Percentiles rank a stretch among this genome's conserved stretches.
Evolutionary conservation across 768 basidiomycete species (phyloP).

Genomic region (Baorangia bicolor): DNA sequence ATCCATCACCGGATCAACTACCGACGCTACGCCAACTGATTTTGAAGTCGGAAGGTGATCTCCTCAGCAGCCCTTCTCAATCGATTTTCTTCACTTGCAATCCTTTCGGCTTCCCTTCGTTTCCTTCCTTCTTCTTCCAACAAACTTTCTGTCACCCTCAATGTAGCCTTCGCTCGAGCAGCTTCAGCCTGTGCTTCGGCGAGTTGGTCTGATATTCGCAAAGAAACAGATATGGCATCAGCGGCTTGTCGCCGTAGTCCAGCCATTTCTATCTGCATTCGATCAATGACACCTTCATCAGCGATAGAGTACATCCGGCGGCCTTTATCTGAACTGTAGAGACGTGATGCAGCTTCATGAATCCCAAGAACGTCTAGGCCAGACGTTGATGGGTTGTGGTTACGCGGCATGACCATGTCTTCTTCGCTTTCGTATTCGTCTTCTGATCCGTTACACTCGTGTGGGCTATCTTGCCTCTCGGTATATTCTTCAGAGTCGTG

Average conservation of each 20-base stretch:
- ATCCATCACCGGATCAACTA: background rate
- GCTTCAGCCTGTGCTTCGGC: slow-evolving; percentile 62
- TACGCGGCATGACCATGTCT: slow-evolving; percentile 49
- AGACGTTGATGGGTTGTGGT: slow-evolving; percentile 40
- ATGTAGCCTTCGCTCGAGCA: slow-evolving; percentile 50
- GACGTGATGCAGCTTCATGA: slow-evolving; percentile 38
- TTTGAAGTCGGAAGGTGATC: slow-evolving; percentile 37
- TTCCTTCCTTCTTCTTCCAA: slow-evolving; percentile 60
- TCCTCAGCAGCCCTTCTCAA: slow-evolving; percentile 53
- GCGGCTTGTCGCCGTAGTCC: slow-evolving; percentile 63
- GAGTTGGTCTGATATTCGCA: slow-evolving; percentile 70
- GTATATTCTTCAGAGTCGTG: slow-evolving; percentile 41
- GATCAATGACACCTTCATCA: slow-evolving; percentile 52
- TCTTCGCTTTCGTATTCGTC: slow-evolving; percentile 69
- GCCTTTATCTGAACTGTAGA: slow-evolving; percentile 39
- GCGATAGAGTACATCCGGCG: slow-evolving; percentile 26
- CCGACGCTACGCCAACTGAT: slow-evolving; percentile 15
- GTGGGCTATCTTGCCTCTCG: slow-evolving; percentile 38
- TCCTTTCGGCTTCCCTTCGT: slow-evolving; percentile 57
- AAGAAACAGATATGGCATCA: slow-evolving; percentile 63
- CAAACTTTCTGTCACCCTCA: slow-evolving; percentile 55
- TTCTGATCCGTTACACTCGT: slow-evolving; percentile 45
- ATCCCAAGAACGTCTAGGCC: slow-evolving; percentile 39
- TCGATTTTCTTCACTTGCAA: slow-evolving; percentile 47
- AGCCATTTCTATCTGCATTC: slow-evolving; percentile 64